Percentiles rank a stretch among this genome's conserved stretches.
Evolutionary conservation across 2,329 filamentous ascomycete genomes (phyloP).

Genomic region (Capronia americana): DNA sequence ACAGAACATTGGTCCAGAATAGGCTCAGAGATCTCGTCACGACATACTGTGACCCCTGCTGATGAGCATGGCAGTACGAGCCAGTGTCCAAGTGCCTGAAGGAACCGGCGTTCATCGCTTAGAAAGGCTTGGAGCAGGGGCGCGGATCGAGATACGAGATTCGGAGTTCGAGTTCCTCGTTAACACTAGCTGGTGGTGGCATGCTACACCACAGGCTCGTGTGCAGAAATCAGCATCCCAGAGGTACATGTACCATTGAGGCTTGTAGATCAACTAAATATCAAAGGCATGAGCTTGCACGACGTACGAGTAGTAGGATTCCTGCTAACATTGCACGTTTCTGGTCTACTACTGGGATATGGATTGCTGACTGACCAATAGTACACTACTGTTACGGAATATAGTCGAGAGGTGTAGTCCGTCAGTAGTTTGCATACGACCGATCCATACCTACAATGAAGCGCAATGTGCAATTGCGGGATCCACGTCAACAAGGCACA

Average conservation of each 20-base stretch:
- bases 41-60: not conserved
- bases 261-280: not conserved
- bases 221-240: not conserved
- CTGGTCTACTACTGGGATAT: too few species aligned
- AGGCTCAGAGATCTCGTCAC: not conserved
- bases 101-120: slow-evolving; percentile 3
- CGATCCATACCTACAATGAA: not conserved
- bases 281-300: not conserved
- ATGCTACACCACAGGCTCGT: not conserved
- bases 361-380: too few species aligned
- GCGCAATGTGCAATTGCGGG: not conserved
- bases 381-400: too few species aligned
- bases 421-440: too few species aligned
- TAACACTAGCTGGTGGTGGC: not conserved
- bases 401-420: too few species aligned
- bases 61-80: not conserved
- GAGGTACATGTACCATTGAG: not conserved
- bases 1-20: not conserved
- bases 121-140: not conserved
- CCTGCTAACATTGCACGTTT: too few species aligned
- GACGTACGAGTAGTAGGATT: too few species aligned
- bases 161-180: not conserved
- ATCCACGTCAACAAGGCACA: not conserved
- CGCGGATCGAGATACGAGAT: not conserved
- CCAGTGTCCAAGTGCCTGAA: not conserved